Percentiles rank a stretch among this genome's conserved stretches.
phyloP scores from a whole-genome alignment of 768 basidiomycete species.

The Fomitopsis pulvina region DNA sequence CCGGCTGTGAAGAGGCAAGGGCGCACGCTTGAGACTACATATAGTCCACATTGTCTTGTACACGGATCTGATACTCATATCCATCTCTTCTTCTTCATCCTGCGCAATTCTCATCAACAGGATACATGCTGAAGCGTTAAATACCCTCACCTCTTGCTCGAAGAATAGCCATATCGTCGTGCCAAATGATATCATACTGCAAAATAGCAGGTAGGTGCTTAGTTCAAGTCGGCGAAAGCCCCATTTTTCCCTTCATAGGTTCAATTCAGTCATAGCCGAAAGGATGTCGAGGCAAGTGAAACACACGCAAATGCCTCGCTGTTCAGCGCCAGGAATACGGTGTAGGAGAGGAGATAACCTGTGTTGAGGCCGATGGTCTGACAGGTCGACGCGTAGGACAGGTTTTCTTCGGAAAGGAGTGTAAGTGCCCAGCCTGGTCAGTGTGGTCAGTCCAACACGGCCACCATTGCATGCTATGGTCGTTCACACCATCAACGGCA shows the following conservation, averaged over 20 bases:
- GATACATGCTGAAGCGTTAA: neutral
- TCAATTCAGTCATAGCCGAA: neutral
- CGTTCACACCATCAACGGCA: conserved; percentile 81
- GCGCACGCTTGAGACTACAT: conserved; percentile 81
- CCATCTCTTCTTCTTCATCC: conserved; percentile 76
- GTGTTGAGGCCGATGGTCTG: conserved; percentile 97
- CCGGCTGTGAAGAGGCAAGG: too few species aligned
- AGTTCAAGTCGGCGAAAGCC: conserved; percentile 68
- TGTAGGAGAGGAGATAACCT: conserved; percentile 94
- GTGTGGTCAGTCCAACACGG: conserved; percentile 1
- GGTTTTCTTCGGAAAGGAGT: conserved; percentile 83
- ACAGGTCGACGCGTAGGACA: conserved; percentile 96
- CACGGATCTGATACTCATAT: conserved; percentile 85
- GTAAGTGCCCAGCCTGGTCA: conserved; percentile 70
- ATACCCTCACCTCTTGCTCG: conserved; percentile 77
- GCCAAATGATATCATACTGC: conserved; percentile 70
- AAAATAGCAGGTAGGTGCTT: conserved; percentile 79
- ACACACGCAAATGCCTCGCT: conserved; percentile 84
- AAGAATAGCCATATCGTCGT: conserved; percentile 91
- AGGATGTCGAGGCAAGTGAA: neutral
- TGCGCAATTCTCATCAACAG: conserved; percentile 21
- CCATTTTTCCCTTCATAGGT: conserved; percentile 57
- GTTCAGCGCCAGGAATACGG: conserved; percentile 95
- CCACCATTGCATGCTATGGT: neutral
- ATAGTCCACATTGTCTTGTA: conserved; percentile 96